Conservation (phyloP, 1,284 basidiomycete species). For the Sporisorium scitamineum region DNA sequence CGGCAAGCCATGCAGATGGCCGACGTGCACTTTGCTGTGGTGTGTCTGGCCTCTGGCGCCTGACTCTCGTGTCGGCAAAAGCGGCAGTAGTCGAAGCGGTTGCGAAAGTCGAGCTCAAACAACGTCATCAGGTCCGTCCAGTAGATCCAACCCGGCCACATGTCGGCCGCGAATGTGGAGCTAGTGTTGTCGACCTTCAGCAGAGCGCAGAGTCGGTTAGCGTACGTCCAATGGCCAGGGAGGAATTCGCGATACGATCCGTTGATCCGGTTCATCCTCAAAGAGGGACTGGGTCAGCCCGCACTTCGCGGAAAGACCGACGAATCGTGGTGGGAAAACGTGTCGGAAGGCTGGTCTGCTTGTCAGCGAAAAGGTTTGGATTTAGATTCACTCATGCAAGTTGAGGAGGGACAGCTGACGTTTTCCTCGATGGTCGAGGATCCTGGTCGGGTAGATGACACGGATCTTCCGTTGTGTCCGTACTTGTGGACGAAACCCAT, state of each 20-base stretch:
- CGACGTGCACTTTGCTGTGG: too few species aligned
- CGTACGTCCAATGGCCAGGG: too few species aligned
- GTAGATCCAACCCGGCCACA: too few species aligned
- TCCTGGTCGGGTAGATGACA: constrained; percentile 55
- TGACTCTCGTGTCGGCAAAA: too few species aligned
- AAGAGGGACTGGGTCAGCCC: constrained; percentile 76
- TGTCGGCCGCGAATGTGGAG: too few species aligned
- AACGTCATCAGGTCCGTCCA: too few species aligned
- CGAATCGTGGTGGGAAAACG: constrained; percentile 49
- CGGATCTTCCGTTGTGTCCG: constrained; percentile 77
- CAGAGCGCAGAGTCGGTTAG: too few species aligned
- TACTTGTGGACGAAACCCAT: constrained; percentile 70
- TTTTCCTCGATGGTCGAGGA: constrained; percentile 16
- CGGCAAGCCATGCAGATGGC: too few species aligned
- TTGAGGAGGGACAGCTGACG: constrained; percentile 22
- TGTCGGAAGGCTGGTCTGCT: constrained; percentile 52
- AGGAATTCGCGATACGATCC: constrained; percentile 91
- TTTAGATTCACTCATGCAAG: neutral
- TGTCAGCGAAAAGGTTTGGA: constrained; percentile 44
- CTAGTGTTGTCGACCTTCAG: constrained; percentile 81
- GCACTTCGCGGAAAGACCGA: constrained; percentile 2
- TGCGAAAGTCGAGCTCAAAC: too few species aligned
- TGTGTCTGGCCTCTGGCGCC: too few species aligned
- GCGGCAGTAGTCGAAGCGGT: too few species aligned
- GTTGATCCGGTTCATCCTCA: constrained; percentile 85